A percentile compares a stretch with the other conserved stretches of the same genome.
phyloP scores from a whole-genome alignment of 495 filamentous ascomycete species.

The Penicillium argentinense region DNA sequence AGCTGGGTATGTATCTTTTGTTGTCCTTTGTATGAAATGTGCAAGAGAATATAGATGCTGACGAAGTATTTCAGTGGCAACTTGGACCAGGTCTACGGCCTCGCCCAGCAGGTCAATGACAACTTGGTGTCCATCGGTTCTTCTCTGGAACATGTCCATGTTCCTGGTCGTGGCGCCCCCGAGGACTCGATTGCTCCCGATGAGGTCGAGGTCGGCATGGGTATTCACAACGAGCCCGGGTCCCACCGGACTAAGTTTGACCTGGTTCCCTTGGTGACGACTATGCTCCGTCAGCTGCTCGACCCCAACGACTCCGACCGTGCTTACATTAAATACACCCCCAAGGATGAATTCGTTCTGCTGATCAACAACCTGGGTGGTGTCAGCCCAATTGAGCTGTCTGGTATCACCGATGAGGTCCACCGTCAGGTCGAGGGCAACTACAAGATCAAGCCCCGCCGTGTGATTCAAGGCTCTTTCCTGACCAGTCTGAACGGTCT shows the following conservation, averaged over 20 bases:
- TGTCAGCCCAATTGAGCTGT: slow-evolving; percentile 82
- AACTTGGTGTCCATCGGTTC: slow-evolving; percentile 88
- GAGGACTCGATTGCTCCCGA: slow-evolving; percentile 60
- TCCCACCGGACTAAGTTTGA: slow-evolving; percentile 67
- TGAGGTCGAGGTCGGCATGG: slow-evolving; percentile 96
- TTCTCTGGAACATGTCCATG: slow-evolving; percentile 85
- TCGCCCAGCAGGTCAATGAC: slow-evolving; percentile 68
- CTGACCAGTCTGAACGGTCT: slow-evolving; percentile 90
- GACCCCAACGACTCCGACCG: slow-evolving; percentile 78
- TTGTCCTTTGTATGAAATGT: not conserved
- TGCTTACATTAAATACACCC: slow-evolving; percentile 68
- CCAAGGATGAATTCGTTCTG: slow-evolving; percentile 64
- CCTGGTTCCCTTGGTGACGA: slow-evolving; percentile 68
- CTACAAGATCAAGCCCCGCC: slow-evolving; percentile 71
- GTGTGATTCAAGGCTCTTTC: slow-evolving; percentile 58
- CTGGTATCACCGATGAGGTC: slow-evolving; percentile 86
- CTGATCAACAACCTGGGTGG: slow-evolving; percentile 95
- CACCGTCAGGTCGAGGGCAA: slow-evolving; percentile 68
- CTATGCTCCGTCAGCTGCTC: slow-evolving; percentile 80
- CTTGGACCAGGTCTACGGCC: slow-evolving; percentile 65
- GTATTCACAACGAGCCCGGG: slow-evolving; percentile 95
- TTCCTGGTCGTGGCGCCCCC: slow-evolving; percentile 68
- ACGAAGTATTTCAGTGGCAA: slow-evolving; percentile 29
- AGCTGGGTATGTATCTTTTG: slow-evolving; percentile 48
- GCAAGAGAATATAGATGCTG: not conserved